Conservation (phyloP, 2,329 filamentous ascomycete genomes). For the Macroventuria anomochaeta region DNA sequence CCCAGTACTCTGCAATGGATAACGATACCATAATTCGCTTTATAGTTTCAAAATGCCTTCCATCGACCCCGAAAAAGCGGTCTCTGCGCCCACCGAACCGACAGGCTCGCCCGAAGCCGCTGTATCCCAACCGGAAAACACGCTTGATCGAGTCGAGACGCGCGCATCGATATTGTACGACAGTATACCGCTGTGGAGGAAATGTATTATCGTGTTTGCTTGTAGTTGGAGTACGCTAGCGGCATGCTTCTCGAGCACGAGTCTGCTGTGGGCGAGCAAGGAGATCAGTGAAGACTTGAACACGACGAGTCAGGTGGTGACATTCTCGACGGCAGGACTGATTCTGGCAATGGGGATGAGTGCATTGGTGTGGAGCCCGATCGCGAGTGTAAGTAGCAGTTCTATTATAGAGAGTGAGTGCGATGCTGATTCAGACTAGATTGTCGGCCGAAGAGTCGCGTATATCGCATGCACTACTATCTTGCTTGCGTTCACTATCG, state of each 20-base stretch:
- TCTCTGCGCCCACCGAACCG: background rate
- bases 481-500: conserved; percentile 21
- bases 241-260: conserved; percentile 53
- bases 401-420: too few species aligned
- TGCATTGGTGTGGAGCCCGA: conserved; percentile 23
- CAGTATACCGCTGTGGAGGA: conserved; percentile 28
- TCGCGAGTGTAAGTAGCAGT: conserved; percentile 14
- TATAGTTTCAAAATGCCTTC: background rate
- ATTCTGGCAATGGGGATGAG: conserved; percentile 26
- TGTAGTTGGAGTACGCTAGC: conserved; percentile 53
- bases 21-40: background rate
- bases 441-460: conserved; percentile 19
- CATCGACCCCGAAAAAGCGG: background rate
- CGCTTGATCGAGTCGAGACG: conserved; percentile 11
- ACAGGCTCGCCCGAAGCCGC: background rate
- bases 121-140: background rate
- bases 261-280: conserved; percentile 49
- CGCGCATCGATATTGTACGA: conserved; percentile 9
- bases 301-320: conserved; percentile 36
- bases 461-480: conserved; percentile 20
- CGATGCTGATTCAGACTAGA: conserved; percentile 1
- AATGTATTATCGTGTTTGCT: conserved; percentile 51
- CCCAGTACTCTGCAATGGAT: background rate
- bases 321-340: conserved; percentile 21
- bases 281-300: conserved; percentile 51